Evolutionary conservation across 176 grass and related monocot genomes (phyloP), one percentile per base, ranked within the genome.

Genomic region (Zoysia pacifica): DNA sequence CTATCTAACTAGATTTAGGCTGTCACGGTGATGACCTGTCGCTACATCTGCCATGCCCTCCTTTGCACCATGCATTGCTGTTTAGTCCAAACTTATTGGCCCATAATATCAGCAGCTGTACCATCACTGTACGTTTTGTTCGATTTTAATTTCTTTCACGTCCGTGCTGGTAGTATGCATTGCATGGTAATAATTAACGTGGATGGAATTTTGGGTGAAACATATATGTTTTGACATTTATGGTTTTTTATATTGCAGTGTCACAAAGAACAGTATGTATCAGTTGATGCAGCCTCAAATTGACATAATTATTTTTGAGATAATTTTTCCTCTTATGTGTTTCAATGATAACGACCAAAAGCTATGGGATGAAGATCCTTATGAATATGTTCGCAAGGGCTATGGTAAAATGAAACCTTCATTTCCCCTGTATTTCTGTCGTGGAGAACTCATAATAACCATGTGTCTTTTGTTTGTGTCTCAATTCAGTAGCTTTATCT

Each of bases 291-390:
- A 94, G 47, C 85, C 90, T 48, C 95, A 94, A 67, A 87, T 97
- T 28, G 90, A 97, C 75, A 84, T 87, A 53, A 70, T 97, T 86
- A 62, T 97, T 79, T 97, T 94, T 87, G 90, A 97, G 67, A 97
- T 97, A 79, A 88, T 93, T 67, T 97, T 97, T 70, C 95, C 92
- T 82, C 87, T 97, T 13, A 97, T 97, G 95, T 97, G 95, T 83
- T 97, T 94, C 83, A 97, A 89, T 69, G 92, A 97, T 63, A 92
- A 90, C n/a, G 95, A 97, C 74, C 87, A 93, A 77, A 92, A 82
- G 65, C 86, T 97, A 82, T 97, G 95, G 95, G 87, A 82, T 5
- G 95, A 97, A 83, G 95, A 97, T 74, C 95, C 95, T 91, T 92
- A 97, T 79, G 95, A 97, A 76, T 97, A 97, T 83, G 95, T 97